phyloP scores from a whole-genome alignment of 345 rosid genomes.

The Geranium rotundifolium region DNA sequence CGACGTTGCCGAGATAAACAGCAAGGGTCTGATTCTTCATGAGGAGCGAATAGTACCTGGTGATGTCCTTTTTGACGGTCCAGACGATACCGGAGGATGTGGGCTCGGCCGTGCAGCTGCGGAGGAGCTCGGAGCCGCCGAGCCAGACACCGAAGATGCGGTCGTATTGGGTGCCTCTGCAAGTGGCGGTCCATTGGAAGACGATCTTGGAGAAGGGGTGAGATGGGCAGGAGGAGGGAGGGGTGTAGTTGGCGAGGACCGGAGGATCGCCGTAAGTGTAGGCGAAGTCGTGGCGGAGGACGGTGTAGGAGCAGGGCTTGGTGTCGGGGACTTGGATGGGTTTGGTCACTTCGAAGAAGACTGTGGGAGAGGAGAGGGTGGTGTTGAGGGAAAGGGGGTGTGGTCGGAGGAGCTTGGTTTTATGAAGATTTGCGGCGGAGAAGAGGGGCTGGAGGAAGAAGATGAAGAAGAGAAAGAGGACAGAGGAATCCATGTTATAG shows the following conservation, averaged over 20 bases:
- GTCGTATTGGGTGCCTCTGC: slow-evolving; percentile 70
- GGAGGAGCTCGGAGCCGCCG: slow-evolving; percentile 76
- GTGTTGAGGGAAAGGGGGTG: background rate
- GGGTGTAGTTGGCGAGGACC: slow-evolving; percentile 52
- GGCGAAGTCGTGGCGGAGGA: slow-evolving; percentile 67
- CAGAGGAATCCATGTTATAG: too few species aligned
- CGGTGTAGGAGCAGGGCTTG: slow-evolving; percentile 36
- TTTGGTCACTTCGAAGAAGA: slow-evolving; percentile 68
- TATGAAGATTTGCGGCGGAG: slow-evolving; percentile 16
- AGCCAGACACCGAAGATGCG: slow-evolving; percentile 88
- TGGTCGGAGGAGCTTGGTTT: slow-evolving; percentile 4
- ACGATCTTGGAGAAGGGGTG: slow-evolving; percentile 51
- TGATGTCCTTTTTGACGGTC: slow-evolving; percentile 69
- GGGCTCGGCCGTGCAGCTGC: slow-evolving; percentile 96
- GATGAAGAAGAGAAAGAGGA: slow-evolving; percentile 12
- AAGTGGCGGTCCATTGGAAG: slow-evolving; percentile 71
- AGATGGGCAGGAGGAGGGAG: slow-evolving; percentile 48
- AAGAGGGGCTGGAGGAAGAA: slow-evolving; percentile 19
- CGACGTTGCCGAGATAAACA: slow-evolving; percentile 55
- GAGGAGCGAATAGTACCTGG: slow-evolving; percentile 67
- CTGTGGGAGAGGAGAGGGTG: slow-evolving; percentile 32
- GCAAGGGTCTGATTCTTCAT: slow-evolving; percentile 46
- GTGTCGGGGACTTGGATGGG: slow-evolving; percentile 34
- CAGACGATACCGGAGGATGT: slow-evolving; percentile 54
- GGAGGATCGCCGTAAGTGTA: slow-evolving; percentile 61